phyloP scores from a whole-genome alignment of 352 stramenopile genomes.

The Phytopythium chamaehyphon region DNA sequence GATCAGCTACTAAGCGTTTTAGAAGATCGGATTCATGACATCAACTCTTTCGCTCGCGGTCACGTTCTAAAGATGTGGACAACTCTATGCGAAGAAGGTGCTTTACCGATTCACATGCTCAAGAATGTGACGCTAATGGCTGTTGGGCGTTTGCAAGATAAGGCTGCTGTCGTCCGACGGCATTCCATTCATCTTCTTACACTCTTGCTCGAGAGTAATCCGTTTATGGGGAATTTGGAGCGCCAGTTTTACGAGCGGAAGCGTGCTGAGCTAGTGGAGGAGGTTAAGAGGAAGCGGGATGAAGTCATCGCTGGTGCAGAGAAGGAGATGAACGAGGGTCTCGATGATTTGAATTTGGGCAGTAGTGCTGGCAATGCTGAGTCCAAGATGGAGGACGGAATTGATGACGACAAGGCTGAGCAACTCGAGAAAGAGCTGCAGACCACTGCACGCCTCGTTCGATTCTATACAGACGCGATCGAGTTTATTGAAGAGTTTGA shows the following conservation, averaged over 20 bases:
- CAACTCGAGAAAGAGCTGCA: constrained; percentile 64
- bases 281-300: constrained; percentile 55
- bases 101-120: constrained; percentile 86
- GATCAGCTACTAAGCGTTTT: constrained; percentile 87
- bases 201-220: constrained; percentile 92
- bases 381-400: constrained; percentile 1
- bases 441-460: constrained; percentile 77
- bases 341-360: constrained; percentile 25
- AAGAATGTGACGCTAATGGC: constrained; percentile 77
- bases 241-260: constrained; percentile 78
- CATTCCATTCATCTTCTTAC: constrained; percentile 86
- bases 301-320: constrained; percentile 83
- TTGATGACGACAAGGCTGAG: constrained; percentile 33
- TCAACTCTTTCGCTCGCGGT: constrained; percentile 91
- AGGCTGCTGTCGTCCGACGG: constrained; percentile 90
- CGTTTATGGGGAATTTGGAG: constrained; percentile 91
- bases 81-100: constrained; percentile 76
- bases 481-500: constrained; percentile 93
- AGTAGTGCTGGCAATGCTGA: constrained; percentile 7
- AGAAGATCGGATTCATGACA: constrained; percentile 86
- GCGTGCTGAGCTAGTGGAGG: constrained; percentile 60
- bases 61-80: constrained; percentile 91
- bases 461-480: constrained; percentile 91
- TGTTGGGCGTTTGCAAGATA: constrained; percentile 90
- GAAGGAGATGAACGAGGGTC: constrained; percentile 59